Percentiles rank a stretch among this genome's conserved stretches.
Conservation (phyloP, 2,329 filamentous ascomycete species). For the Hymenoscyphus occultus region DNA sequence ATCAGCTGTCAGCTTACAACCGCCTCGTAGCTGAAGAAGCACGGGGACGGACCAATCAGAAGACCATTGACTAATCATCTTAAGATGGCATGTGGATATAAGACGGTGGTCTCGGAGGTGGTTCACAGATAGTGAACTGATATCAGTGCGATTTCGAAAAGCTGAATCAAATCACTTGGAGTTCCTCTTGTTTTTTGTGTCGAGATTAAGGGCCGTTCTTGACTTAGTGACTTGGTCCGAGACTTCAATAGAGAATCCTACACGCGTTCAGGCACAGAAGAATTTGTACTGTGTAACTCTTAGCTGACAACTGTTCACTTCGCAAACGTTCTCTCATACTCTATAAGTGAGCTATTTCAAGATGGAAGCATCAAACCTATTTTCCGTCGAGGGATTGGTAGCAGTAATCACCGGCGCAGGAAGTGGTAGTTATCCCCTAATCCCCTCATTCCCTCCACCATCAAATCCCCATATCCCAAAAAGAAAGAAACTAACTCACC, state of each 20-base stretch:
- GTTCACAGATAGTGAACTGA: neutral
- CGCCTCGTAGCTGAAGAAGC: neutral
- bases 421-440: conserved; percentile 37
- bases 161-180: too few relatives aligned
- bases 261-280: too few relatives aligned
- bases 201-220: too few relatives aligned
- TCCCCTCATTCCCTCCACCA: conserved; percentile 33
- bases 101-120: neutral
- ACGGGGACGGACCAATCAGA: neutral
- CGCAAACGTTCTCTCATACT: too few relatives aligned
- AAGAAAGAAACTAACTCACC: neutral
- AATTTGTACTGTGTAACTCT: too few relatives aligned
- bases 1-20: neutral
- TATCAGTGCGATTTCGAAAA: too few relatives aligned
- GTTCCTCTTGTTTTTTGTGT: too few relatives aligned
- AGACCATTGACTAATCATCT: neutral
- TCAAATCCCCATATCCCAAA: too few relatives aligned
- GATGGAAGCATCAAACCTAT: conserved; percentile 38
- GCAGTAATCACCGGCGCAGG: conserved; percentile 59
- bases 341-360: neutral
- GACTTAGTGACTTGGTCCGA: too few relatives aligned
- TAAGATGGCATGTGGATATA: neutral
- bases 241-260: too few relatives aligned
- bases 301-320: too few relatives aligned
- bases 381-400: conserved; percentile 53